Evolutionary conservation across 331 rosid genomes (phyloP).

Genomic region (Malus hybrid): DNA sequence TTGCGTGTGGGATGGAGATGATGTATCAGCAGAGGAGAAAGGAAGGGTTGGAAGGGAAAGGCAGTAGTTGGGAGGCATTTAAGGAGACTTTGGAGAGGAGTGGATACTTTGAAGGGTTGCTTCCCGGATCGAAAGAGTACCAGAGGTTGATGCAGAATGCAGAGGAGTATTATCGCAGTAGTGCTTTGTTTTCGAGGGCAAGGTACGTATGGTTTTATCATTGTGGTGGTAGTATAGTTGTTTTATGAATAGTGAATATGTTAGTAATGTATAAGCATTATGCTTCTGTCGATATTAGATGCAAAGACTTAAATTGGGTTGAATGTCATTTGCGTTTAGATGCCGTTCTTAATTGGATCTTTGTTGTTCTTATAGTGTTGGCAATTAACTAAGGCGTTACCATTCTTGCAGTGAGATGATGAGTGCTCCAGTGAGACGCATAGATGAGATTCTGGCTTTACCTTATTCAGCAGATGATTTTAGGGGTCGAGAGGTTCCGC

Average conservation of each 20-base stretch:
- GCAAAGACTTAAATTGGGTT: background rate
- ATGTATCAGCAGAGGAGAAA: constrained; percentile 70
- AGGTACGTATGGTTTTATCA: constrained; percentile 28
- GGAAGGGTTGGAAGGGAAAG: constrained; percentile 67
- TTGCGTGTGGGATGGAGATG: constrained; percentile 93
- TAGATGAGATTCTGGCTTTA: constrained; percentile 75
- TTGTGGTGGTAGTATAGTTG: background rate
- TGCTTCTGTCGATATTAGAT: background rate
- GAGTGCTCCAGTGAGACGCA: constrained; percentile 80
- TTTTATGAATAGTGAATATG: background rate
- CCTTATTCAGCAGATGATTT: constrained; percentile 59
- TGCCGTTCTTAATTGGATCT: background rate
- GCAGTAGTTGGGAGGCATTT: constrained; percentile 70
- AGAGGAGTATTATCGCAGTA: constrained; percentile 52
- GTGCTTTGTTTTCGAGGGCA: constrained; percentile 47
- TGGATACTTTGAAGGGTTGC: constrained; percentile 72
- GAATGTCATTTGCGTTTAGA: background rate
- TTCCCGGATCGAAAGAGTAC: constrained; percentile 73
- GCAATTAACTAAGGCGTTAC: constrained; percentile 11
- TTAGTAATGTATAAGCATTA: background rate
- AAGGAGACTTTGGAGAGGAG: constrained; percentile 59
- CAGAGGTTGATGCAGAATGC: constrained; percentile 74
- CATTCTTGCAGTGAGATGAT: constrained; percentile 62
- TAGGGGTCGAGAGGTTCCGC: constrained; percentile 53
- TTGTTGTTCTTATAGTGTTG: background rate